Conservation (phyloP, 2,329 filamentous ascomycete species). For the Nemania sp. region DNA sequence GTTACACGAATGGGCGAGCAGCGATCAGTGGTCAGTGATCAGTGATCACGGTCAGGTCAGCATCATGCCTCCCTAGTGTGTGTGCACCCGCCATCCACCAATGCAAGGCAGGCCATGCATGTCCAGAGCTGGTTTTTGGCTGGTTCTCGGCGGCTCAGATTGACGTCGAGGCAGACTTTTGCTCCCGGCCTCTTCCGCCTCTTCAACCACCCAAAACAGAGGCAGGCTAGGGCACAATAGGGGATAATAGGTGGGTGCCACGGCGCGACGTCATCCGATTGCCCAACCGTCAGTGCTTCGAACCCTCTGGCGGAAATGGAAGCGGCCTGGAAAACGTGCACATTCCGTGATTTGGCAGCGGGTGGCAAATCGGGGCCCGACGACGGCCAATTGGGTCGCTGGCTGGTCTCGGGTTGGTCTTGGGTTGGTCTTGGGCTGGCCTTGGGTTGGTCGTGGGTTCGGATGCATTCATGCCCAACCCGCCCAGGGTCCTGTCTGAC, state of each 20-base stretch:
- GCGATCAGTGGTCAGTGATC: too few species aligned
- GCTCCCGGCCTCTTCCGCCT: conserved; percentile 3
- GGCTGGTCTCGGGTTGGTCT: too few species aligned
- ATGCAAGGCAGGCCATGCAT: conserved; percentile 16
- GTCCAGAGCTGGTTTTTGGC: conserved; percentile 15
- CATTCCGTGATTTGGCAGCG: conserved; percentile 28
- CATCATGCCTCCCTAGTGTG: too few species aligned
- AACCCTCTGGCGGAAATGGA: conserved; percentile 9
- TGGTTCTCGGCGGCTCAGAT: conserved; percentile 20
- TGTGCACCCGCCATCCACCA: too few species aligned
- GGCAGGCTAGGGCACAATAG: background rate
- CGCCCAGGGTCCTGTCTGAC: conserved; percentile 28
- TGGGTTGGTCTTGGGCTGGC: conserved; percentile 1
- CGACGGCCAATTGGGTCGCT: conserved; percentile 31
- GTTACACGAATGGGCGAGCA: conserved; percentile 16
- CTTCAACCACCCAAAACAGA: background rate
- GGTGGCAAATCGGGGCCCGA: conserved; percentile 28
- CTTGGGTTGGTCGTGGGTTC: conserved; percentile 9
- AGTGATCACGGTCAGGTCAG: background rate
- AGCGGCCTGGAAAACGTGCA: conserved; percentile 19
- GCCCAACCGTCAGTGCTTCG: conserved; percentile 25
- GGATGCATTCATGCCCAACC: conserved; percentile 40
- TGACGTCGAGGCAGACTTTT: conserved; percentile 21
- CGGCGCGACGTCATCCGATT: conserved; percentile 30
- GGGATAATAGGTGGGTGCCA: conserved; percentile 19